Evolutionary conservation across 768 basidiomycete genomes (phyloP).

Genomic region (Sarcodon sp.): DNA sequence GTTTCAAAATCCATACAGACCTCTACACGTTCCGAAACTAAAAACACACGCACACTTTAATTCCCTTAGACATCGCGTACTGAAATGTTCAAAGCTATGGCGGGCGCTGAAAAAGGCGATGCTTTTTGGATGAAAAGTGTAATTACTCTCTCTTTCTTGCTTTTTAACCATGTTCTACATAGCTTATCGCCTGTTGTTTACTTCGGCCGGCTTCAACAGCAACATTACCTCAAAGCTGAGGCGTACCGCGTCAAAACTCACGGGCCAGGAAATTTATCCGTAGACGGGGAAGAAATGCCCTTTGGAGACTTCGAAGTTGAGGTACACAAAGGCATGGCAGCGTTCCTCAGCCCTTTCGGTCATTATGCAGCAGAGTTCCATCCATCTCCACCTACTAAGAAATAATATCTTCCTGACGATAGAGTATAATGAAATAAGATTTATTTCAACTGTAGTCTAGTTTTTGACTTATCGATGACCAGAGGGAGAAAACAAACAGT

Average conservation of each 20-base stretch:
- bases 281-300: conserved; percentile 73
- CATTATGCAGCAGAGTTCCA: conserved; percentile 44
- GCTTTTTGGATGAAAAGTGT: conserved; percentile 52
- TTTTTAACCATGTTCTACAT: not conserved
- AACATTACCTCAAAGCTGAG: conserved; percentile 60
- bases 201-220: conserved; percentile 22
- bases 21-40: not conserved
- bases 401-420: not conserved
- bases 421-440: not conserved
- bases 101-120: conserved; percentile 49
- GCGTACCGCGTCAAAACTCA: conserved; percentile 64
- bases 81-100: conserved; percentile 38
- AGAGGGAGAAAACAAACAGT: too few relatives aligned
- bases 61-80: conserved; percentile 30
- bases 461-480: too few relatives aligned
- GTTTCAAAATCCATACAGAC: conserved; percentile 10
- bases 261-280: conserved; percentile 37
- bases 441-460: too few relatives aligned
- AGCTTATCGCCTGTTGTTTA: conserved; percentile 2
- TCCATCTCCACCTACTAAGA: not conserved
- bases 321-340: conserved; percentile 54
- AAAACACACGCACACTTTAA: not conserved
- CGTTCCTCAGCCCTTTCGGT: conserved; percentile 50
- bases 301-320: conserved; percentile 71
- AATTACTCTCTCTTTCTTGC: conserved; percentile 9